Percentiles rank a stretch among this genome's conserved stretches.
These are phyloP conservation scores for Eutrema salsugineum DNA, from an alignment of 441 rosid genomes.

Conservation along the genomic window DNA sequence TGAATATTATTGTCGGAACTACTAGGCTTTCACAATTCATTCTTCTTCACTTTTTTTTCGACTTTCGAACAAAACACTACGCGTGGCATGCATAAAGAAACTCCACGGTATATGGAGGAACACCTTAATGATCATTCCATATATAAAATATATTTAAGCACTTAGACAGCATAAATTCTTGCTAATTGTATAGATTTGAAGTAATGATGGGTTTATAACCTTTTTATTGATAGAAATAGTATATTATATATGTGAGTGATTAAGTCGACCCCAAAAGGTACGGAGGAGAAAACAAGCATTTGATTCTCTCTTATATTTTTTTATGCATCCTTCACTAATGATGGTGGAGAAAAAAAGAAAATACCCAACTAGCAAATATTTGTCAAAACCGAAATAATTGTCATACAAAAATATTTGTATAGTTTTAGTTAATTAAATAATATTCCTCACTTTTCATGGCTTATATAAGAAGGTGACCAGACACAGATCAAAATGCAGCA, in stretches of 20 bases:
- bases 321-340: conserved; percentile 26
- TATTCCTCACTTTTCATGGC: conserved; percentile 10
- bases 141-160: conserved; percentile 1
- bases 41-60: neutral
- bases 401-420: neutral
- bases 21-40: conserved; percentile 14
- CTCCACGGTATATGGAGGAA: conserved; percentile 28
- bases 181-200: conserved; percentile 18
- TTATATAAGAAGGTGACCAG: conserved; percentile 27
- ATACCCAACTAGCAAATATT: conserved; percentile 15
- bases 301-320: conserved; percentile 20
- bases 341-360: conserved; percentile 31
- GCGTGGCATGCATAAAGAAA: conserved; percentile 9
- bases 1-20: conserved; percentile 10
- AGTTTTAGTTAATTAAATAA: neutral
- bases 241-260: neutral
- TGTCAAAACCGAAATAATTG: conserved; percentile 28
- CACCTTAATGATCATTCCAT: conserved; percentile 7
- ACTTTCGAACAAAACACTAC: neutral
- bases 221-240: neutral
- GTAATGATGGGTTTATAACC: neutral
- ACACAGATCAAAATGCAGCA: conserved; percentile 26
- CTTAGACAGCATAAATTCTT: conserved; percentile 19
- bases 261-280: conserved; percentile 28
- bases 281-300: conserved; percentile 34